Conservation (phyloP, 805 yeast genomes). For the Zygosaccharomyces siamensis region DNA sequence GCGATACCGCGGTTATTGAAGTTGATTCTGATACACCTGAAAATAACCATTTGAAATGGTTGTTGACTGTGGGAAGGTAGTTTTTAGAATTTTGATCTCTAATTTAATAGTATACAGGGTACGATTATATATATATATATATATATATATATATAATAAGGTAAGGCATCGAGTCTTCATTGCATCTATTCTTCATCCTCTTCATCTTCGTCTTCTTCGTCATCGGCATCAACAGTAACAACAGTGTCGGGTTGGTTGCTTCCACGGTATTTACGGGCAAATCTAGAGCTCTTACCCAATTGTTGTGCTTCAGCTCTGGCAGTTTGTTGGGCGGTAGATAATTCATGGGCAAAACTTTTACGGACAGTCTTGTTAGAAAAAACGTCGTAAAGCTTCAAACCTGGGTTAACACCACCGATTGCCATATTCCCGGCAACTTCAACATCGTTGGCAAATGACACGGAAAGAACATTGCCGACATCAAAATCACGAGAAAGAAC, state of each 20-base stretch:
- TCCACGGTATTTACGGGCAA: slow-evolving; percentile 64
- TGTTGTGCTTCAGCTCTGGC: slow-evolving; percentile 56
- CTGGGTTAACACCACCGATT: slow-evolving; percentile 82
- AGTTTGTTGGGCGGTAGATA: slow-evolving; percentile 46
- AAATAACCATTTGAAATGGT: slow-evolving; percentile 18
- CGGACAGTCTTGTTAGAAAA: slow-evolving; percentile 79
- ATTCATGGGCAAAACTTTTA: slow-evolving; percentile 55
- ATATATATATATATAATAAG: neutral
- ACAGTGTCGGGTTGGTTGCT: slow-evolving; percentile 48
- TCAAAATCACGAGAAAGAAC: slow-evolving; percentile 87
- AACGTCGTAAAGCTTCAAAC: slow-evolving; percentile 88
- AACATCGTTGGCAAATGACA: slow-evolving; percentile 78
- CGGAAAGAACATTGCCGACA: slow-evolving; percentile 83
- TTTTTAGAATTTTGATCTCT: neutral
- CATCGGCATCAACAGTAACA: slow-evolving; percentile 59
- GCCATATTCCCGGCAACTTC: slow-evolving; percentile 81
- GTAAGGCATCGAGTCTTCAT: too few species aligned
- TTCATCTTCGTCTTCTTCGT: slow-evolving; percentile 55
- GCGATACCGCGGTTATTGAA: slow-evolving; percentile 21
- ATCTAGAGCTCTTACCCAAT: slow-evolving; percentile 61
- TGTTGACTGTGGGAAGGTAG: slow-evolving; percentile 1
- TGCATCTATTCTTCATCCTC: slow-evolving; percentile 35
- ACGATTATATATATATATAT: neutral
- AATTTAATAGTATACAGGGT: neutral
- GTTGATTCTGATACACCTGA: slow-evolving; percentile 25